Conservation (phyloP, 2,329 filamentous ascomycete species). For the Zymoseptoria brevis region DNA sequence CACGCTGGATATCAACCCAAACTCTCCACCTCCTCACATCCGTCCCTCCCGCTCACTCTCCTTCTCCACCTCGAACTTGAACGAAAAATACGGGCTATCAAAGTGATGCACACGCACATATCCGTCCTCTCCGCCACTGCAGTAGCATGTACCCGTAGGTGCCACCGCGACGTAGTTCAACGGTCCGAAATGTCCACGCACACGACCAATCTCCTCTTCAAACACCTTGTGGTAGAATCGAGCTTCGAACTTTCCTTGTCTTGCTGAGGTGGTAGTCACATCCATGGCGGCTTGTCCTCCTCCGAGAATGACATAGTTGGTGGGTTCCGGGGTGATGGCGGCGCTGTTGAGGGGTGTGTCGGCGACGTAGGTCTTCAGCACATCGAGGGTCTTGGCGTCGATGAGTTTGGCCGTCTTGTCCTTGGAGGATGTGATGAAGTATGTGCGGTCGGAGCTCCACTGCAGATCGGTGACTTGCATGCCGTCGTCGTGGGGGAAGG, state of each 20-base stretch:
- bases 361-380: constrained; percentile 84
- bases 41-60: constrained; percentile 45
- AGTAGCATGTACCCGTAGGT: constrained; percentile 85
- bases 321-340: constrained; percentile 89
- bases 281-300: constrained; percentile 99
- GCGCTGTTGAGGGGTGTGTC: constrained; percentile 97
- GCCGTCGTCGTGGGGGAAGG: constrained; percentile 78
- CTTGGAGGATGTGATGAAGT: constrained; percentile 97
- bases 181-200: constrained; percentile 92
- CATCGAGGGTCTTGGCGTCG: constrained; percentile 74
- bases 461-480: constrained; percentile 83
- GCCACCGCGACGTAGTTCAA: constrained; percentile 93
- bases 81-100: constrained; percentile 97
- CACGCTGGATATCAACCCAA: background rate
- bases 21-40: constrained; percentile 5
- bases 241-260: constrained; percentile 98
- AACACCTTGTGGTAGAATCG: constrained; percentile 99
- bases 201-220: constrained; percentile 95
- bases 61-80: constrained; percentile 96
- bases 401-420: constrained; percentile 96
- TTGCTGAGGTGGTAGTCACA: constrained; percentile 85
- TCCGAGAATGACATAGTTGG: constrained; percentile 95
- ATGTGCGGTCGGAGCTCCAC: constrained; percentile 87
- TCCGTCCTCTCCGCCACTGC: constrained; percentile 92
- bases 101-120: constrained; percentile 98